Base-by-base conservation (phyloP, 2,329 filamentous ascomycete species). In the Drechslerella coelobrocha region DNA sequence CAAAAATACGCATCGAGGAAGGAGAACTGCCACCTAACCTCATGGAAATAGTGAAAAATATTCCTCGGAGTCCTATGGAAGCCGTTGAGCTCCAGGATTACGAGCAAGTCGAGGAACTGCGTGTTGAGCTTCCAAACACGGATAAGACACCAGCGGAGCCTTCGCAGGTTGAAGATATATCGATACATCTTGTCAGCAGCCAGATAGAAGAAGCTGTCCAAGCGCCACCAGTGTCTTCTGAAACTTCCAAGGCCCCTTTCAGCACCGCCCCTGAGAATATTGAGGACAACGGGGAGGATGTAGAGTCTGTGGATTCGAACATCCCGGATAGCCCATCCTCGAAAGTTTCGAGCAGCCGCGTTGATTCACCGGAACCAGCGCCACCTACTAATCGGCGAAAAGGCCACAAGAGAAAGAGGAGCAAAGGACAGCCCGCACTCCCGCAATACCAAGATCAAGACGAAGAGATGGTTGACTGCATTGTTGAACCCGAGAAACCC, bases 351-450 rank as follows among this genome's bases (percentile, higher is more conserved):
- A 54, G 57, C 47, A 61, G 34, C 12, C 24, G 52, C 1, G n/a
- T 37, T 2, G 65, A 62, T 31, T 59, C 65, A 9, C 52, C 45
- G 1, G 65, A 69, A 24, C 17, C 34, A 12, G 37, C 23, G 3
- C 14, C 52, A 3, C 50, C 57, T 2, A 37, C 23, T 8, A 61
- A 29, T 9, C 65, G 41, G 26, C 54, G 17, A 26, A 57, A 62
- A 34, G 59, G 65, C 23, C 65, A 69, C 24, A 69, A 69, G 39
- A 50, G 65, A 48, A 69, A 69, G 47, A 62, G 65, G 39, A 69
- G 65, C 47, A 61, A 69, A 50, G 57, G 65, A 5, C 59, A 53
- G 34, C 12, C 47, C 2, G 3, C 31, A 9, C 52, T 31, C 7
- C 52, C 47, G 27, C 34, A 45, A 31, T 29, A 55, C 6, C 14